Percentiles rank a stretch among this genome's conserved stretches.
Evolutionary conservation across 2,329 filamentous ascomycete species (phyloP).

Genomic region (Pestalotiopsis sp.): DNA sequence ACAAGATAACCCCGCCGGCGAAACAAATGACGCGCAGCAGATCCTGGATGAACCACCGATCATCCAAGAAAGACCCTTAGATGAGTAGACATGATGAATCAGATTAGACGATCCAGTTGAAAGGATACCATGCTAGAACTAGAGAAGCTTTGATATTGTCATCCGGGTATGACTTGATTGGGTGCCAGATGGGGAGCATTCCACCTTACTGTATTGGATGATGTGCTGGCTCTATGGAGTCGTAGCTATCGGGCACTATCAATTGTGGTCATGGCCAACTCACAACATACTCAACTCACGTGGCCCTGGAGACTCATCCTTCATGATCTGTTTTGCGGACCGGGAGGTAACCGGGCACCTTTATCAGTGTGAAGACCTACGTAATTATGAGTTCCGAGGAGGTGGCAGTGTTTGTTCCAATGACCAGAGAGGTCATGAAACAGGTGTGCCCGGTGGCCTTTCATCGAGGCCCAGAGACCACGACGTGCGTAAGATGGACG

Average conservation of each 20-base stretch:
- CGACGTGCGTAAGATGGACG: not conserved
- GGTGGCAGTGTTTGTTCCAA: slow-evolving; percentile 17
- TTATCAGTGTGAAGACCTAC: not conserved
- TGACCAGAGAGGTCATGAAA: slow-evolving; percentile 10
- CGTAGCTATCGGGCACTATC: not conserved
- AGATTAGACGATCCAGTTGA: not conserved
- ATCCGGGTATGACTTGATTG: not conserved
- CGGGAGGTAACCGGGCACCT: slow-evolving; percentile 8
- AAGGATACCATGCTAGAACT: not conserved
- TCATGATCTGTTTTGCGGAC: too few species aligned
- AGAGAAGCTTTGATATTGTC: not conserved
- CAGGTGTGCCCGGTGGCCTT: slow-evolving; percentile 1
- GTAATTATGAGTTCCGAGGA: slow-evolving; percentile 11
- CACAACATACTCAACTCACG: not conserved
- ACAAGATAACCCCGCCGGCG: not conserved
- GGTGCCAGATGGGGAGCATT: not conserved
- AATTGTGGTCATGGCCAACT: not conserved
- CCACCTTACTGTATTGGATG: not conserved
- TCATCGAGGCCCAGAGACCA: not conserved
- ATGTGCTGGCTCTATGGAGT: not conserved
- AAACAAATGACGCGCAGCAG: not conserved
- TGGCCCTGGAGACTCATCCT: not conserved
- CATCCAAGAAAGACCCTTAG: not conserved
- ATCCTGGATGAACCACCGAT: not conserved
- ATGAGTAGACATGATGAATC: not conserved